Percentiles rank a stretch among this genome's conserved stretches.
Conservation (phyloP, 371 early-diverging fungal genomes). For the Actinomortierella ambigua region DNA sequence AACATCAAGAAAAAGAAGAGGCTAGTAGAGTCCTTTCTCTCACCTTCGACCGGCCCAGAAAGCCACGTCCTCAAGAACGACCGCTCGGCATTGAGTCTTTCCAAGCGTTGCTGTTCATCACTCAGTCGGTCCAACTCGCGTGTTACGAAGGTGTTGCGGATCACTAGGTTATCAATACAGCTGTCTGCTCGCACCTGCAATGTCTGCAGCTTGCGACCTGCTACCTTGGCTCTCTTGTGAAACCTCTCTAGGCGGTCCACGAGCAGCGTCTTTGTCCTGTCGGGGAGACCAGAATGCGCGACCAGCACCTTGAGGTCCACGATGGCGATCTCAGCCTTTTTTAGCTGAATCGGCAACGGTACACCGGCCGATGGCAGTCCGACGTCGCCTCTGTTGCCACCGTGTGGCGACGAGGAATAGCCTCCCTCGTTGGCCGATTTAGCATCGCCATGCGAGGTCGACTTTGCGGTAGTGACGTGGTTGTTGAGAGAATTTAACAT, state of each 20-base stretch:
- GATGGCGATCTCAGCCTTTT: constrained; percentile 27
- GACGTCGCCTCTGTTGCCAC: background rate
- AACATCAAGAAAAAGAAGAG: too few relatives aligned
- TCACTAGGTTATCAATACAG: constrained; percentile 29
- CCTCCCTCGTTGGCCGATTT: background rate
- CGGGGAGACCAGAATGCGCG: constrained; percentile 14
- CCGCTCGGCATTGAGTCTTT: too few relatives aligned
- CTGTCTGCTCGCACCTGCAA: constrained; percentile 33
- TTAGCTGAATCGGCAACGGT: constrained; percentile 27
- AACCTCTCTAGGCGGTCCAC: constrained; percentile 16
- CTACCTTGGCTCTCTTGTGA: constrained; percentile 20
- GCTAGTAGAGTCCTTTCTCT: too few relatives aligned
- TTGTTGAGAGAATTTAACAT: constrained; percentile 16
- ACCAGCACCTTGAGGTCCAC: constrained; percentile 33
- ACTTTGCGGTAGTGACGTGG: constrained; percentile 6
- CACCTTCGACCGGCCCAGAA: too few relatives aligned
- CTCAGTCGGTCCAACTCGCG: constrained; percentile 28
- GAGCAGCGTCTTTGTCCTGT: constrained; percentile 7
- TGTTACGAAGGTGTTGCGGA: constrained; percentile 25
- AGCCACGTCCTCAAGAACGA: too few relatives aligned
- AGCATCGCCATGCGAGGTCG: background rate
- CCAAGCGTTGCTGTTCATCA: constrained; percentile 10
- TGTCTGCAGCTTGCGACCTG: constrained; percentile 20
- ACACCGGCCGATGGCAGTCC: background rate
- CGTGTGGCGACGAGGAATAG: background rate